Evolutionary conservation across 495 filamentous ascomycete genomes (phyloP), one percentile per base, ranked within the genome.

Genomic region (Penicillium ochrochloron): DNA sequence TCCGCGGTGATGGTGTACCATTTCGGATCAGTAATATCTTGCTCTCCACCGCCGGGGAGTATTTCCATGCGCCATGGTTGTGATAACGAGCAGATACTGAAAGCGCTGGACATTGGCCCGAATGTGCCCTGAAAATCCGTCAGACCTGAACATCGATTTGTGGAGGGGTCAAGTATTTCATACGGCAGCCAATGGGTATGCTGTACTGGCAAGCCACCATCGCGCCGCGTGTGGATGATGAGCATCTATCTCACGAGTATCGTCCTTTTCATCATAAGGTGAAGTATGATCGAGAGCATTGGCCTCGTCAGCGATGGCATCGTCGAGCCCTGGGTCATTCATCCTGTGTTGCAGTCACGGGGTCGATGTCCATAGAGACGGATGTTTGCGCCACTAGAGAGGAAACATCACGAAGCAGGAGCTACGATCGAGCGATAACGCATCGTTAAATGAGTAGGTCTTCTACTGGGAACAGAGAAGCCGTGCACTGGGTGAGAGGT

Each of bases 121-220:
- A 97, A 88, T 0, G 92, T 94, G 46, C 90, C 92, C 52, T 79
- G 50, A 23, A 48, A 15, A 44, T 15, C 34, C 1, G 56, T 67
- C 12, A 73, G 46, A 23, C 39, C 39, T 2, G 23, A 1, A 2
- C 39, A n/a, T 25, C 14, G 1, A 39, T 58, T 23, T 2, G n/a
- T 17, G 19, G 2, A 51, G 57, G 10, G 52, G 12, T 5, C 31
- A 10, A 61, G 14, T 44, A 2, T 15, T 9, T 46, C 76, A 50
- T 73, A 79, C 79, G 31, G 92, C 91, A 33, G 93, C 80, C 68
- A 96, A 83, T 33, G 93, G 93, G 65, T 92, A 92, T 11, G 87
- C 90, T 0, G 92, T 91, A 23, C 88, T 90, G 10, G 91, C 90
- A 66, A 94, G 89, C 92, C 93, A 97, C 92, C 92, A 97, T 44